Evolutionary conservation across 768 basidiomycete species (phyloP).

Genomic region (Hericium erinaceus): DNA sequence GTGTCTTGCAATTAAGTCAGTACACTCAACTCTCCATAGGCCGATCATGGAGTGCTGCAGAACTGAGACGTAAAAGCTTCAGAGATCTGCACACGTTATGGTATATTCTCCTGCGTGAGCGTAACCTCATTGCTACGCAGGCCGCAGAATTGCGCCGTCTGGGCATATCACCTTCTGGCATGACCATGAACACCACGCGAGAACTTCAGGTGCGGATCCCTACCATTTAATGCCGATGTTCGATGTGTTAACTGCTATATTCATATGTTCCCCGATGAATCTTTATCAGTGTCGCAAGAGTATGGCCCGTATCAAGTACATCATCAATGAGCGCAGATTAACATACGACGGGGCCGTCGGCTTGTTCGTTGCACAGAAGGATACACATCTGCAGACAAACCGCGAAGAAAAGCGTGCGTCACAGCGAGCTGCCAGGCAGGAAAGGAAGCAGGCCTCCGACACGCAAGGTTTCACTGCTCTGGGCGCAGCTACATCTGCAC

Average conservation of each 20-base stretch:
- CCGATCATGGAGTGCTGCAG: constrained; percentile 77
- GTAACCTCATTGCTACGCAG: constrained; percentile 87
- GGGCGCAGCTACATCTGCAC: not conserved
- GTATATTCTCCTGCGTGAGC: constrained; percentile 84
- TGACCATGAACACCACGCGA: not conserved
- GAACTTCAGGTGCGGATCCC: constrained; percentile 8
- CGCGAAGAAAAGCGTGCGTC: not conserved
- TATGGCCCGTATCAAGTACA: constrained; percentile 93
- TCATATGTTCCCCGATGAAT: not conserved
- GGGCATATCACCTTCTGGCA: constrained; percentile 26
- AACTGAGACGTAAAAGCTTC: constrained; percentile 87
- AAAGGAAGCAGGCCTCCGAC: not conserved
- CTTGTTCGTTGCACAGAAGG: constrained; percentile 16
- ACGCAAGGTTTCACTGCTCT: not conserved
- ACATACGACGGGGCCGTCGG: constrained; percentile 64
- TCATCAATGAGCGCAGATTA: constrained; percentile 82
- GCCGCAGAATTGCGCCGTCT: constrained; percentile 60
- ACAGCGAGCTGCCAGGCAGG: not conserved
- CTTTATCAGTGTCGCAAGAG: constrained; percentile 74
- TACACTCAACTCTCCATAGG: constrained; percentile 36
- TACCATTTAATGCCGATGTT: too few species aligned
- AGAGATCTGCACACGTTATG: constrained; percentile 90
- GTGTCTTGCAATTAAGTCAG: not conserved
- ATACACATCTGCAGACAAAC: not conserved
- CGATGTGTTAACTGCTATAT: too few species aligned